These are phyloP conservation scores for Metschnikowia gelsemii DNA, from an alignment of 805 yeast species.

Conservation along the genomic window DNA sequence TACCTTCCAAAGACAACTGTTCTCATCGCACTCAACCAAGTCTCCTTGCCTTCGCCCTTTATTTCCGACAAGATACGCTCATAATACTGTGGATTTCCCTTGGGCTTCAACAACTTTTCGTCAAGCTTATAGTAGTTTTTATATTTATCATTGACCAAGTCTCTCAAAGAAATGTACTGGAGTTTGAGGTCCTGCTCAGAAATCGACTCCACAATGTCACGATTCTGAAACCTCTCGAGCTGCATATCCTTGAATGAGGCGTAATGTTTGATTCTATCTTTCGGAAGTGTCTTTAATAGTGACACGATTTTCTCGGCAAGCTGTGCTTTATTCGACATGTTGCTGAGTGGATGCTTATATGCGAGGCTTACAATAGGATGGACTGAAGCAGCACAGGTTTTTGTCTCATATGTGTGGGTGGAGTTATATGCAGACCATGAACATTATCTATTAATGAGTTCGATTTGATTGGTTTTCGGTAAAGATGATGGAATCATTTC, in stretches of 20 bases:
- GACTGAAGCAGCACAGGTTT: too few species aligned
- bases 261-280: slow-evolving; percentile 64
- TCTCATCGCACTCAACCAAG: slow-evolving; percentile 61
- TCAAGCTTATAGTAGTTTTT: slow-evolving; percentile 61
- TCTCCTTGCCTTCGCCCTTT: slow-evolving; percentile 68
- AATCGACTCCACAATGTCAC: slow-evolving; percentile 36
- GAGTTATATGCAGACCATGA: too few species aligned
- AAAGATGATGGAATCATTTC: too few species aligned
- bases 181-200: slow-evolving; percentile 53
- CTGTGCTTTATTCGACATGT: slow-evolving; percentile 35
- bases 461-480: too few species aligned
- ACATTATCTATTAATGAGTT: too few species aligned
- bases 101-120: slow-evolving; percentile 70
- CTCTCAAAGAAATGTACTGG: slow-evolving; percentile 60
- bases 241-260: slow-evolving; percentile 71
- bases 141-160: slow-evolving; percentile 59
- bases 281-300: slow-evolving; percentile 61
- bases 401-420: too few species aligned
- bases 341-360: neutral
- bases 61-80: slow-evolving; percentile 68
- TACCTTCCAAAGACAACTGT: slow-evolving; percentile 76
- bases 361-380: neutral
- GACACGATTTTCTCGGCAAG: slow-evolving; percentile 57
- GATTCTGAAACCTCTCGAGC: slow-evolving; percentile 41
- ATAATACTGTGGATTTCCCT: slow-evolving; percentile 81